These are phyloP conservation scores for Nigrospora sphaerica DNA, from an alignment of 2,329 filamentous ascomycete genomes.

Conservation along the genomic window DNA sequence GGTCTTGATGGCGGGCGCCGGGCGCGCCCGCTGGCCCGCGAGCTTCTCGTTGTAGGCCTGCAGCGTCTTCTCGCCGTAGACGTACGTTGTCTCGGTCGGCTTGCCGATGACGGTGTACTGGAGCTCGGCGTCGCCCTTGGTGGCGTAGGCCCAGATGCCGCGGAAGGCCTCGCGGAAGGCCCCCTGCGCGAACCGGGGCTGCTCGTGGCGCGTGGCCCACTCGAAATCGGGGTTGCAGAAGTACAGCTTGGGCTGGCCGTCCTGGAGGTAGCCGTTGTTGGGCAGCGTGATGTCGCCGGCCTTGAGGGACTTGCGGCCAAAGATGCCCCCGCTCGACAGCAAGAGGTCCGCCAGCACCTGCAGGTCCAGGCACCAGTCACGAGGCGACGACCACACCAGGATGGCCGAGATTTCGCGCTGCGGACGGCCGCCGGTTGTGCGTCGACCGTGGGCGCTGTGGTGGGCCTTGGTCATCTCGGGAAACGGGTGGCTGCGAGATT, in stretches of 20 bases:
- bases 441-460: slow-evolving; percentile 28
- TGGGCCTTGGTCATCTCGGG: slow-evolving; percentile 26
- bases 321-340: slow-evolving; percentile 39
- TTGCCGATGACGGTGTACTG: slow-evolving; percentile 58
- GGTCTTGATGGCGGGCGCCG: slow-evolving; percentile 25
- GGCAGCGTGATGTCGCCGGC: slow-evolving; percentile 37
- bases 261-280: slow-evolving; percentile 35
- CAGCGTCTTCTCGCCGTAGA: slow-evolving; percentile 58
- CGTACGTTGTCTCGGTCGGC: slow-evolving; percentile 55
- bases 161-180: slow-evolving; percentile 59
- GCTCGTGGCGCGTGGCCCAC: slow-evolving; percentile 60
- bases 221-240: slow-evolving; percentile 66
- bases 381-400: slow-evolving; percentile 24
- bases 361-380: slow-evolving; percentile 27
- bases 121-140: slow-evolving; percentile 32
- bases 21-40: not conserved
- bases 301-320: slow-evolving; percentile 55
- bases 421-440: slow-evolving; percentile 17
- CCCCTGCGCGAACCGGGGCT: slow-evolving; percentile 63
- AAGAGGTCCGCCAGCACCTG: slow-evolving; percentile 23
- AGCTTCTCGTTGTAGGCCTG: slow-evolving; percentile 14
- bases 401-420: slow-evolving; percentile 18
- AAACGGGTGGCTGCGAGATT: slow-evolving; percentile 17
- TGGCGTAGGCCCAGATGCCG: slow-evolving; percentile 51
- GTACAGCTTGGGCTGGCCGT: slow-evolving; percentile 58